Conservation (phyloP, 345 rosid species). For the Durio zibethinus region DNA sequence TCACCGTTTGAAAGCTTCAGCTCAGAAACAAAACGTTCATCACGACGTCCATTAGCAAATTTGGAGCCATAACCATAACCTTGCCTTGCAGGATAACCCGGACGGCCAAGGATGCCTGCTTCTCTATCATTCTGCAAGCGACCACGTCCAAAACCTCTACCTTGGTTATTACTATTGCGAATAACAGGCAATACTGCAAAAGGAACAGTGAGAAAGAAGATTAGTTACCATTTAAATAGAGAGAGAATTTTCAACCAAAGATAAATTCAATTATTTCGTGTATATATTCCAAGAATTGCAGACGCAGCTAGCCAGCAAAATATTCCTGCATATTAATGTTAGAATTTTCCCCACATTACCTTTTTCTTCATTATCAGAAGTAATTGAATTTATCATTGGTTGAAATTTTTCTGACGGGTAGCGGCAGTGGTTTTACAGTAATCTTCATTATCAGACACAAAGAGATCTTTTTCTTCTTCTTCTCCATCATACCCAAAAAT, state of each 20-base stretch:
- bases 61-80: constrained; percentile 65
- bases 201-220: constrained; percentile 7
- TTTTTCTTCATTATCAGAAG: too few relatives aligned
- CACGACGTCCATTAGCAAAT: constrained; percentile 70
- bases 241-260: not conserved
- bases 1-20: constrained; percentile 79
- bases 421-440: too few relatives aligned
- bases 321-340: not conserved
- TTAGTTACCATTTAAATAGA: not conserved
- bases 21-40: constrained; percentile 91
- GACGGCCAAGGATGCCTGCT: constrained; percentile 88
- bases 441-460: too few relatives aligned
- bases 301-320: not conserved
- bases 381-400: too few relatives aligned
- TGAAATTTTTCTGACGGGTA: too few relatives aligned
- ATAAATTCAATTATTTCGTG: not conserved
- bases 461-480: too few relatives aligned
- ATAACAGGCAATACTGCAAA: constrained; percentile 66
- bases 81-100: constrained; percentile 76
- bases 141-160: constrained; percentile 76
- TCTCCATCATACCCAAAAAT: too few relatives aligned
- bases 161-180: constrained; percentile 49
- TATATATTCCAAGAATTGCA: not conserved
- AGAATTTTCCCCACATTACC: not conserved
- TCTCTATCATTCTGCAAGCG: constrained; percentile 88